Evolutionary conservation across 768 basidiomycete genomes (phyloP).

Genomic region (Lepiota venenata): DNA sequence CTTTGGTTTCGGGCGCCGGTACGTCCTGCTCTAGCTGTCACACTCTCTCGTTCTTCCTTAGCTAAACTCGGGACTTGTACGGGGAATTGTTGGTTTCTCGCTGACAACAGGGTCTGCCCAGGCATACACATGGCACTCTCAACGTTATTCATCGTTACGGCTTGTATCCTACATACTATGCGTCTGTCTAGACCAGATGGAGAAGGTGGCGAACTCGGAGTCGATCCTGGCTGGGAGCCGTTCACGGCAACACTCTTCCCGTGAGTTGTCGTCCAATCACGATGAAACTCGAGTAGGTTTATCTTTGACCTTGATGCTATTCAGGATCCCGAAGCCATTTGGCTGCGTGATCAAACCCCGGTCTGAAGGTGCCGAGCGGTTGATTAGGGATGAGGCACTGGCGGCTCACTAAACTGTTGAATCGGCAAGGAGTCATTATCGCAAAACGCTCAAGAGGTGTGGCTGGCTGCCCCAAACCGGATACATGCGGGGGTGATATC

Average conservation of each 20-base stretch:
- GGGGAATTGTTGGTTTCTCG: no score
- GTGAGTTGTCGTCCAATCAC: neutral
- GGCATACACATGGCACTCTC: conserved; percentile 25
- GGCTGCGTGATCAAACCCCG: conserved; percentile 25
- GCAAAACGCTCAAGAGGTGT: no score
- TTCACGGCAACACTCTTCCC: conserved; percentile 18
- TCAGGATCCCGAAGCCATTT: conserved; percentile 25
- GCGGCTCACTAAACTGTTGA: neutral
- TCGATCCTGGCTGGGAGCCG: conserved; percentile 16
- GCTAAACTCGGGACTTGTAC: no score
- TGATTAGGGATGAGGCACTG: conserved; percentile 16
- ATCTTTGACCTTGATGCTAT: neutral
- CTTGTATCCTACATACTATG: conserved; percentile 30
- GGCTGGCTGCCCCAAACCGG: no score
- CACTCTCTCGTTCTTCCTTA: neutral
- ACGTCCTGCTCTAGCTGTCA: conserved; percentile 5
- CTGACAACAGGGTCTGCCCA: conserved; percentile 11
- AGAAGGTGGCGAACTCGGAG: conserved; percentile 8
- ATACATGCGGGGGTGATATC: no score
- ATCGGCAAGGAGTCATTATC: no score
- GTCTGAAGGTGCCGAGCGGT: conserved; percentile 19
- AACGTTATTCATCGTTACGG: conserved; percentile 21
- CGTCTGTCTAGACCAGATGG: conserved; percentile 25
- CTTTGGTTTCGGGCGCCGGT: conserved; percentile 38
- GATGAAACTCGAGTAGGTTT: neutral